Conservation (phyloP, 345 rosid species). For the Populus pruinosa region DNA sequence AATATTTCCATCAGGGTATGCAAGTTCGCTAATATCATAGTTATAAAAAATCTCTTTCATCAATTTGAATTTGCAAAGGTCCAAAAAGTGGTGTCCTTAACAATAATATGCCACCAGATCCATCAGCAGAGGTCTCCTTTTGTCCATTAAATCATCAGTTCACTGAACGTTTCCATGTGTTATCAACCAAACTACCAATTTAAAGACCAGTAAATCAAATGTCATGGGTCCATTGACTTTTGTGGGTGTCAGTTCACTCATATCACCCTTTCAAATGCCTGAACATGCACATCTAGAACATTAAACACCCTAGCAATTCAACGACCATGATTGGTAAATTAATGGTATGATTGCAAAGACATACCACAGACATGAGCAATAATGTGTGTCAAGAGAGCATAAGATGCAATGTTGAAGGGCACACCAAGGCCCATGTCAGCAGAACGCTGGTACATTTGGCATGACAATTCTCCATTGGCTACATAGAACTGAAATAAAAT, state of each 20-base stretch:
- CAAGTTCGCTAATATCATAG: neutral
- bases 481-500: slow-evolving; percentile 63
- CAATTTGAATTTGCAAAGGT: neutral
- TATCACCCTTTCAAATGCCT: neutral
- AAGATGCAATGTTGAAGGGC: slow-evolving; percentile 94
- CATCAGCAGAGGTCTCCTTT: neutral
- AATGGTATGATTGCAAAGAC: neutral
- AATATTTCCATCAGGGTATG: neutral
- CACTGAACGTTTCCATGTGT: neutral
- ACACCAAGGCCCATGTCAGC: slow-evolving; percentile 98
- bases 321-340: neutral
- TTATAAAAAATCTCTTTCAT: neutral
- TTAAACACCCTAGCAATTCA: neutral
- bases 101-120: neutral
- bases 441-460: slow-evolving; percentile 98
- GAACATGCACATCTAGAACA: neutral
- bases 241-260: neutral
- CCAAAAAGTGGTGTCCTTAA: neutral
- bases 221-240: neutral
- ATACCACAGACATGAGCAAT: slow-evolving; percentile 96
- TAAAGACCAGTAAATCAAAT: neutral
- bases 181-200: neutral
- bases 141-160: neutral
- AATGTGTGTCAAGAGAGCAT: slow-evolving; percentile 85
- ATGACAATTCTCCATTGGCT: slow-evolving; percentile 84